Base-by-base conservation (phyloP, 208 protist genomes). In the Herpetomonas samuelpessoai region DNA sequence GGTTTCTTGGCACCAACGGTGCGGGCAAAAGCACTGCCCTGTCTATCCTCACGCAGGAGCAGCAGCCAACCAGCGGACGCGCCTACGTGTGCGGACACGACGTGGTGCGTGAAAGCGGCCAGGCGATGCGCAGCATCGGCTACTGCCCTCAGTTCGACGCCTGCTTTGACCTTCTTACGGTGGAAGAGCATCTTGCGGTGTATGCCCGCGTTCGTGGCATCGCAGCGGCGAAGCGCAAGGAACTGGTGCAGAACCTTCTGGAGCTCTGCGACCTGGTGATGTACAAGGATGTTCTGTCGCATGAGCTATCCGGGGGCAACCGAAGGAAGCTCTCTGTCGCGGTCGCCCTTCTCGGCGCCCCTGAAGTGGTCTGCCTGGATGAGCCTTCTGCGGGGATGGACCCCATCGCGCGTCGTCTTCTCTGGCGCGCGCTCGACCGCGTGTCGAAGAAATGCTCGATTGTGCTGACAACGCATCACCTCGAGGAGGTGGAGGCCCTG, bases 111-210 rank as follows among this genome's bases (percentile, higher is more conserved):
- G 50, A 89, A 18, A 70, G 72, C 25, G 19, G 48, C 3, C 59
- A 60, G 9, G 81, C 80, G 16, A 53, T 83, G 10, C 76, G 27
- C n/a, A 83, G 44, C 27, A 85, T 98, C 45, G 97, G 97, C 45
- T 95, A 98, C 50, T 98, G 97, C 76, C 95, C 95, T 22, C 97
- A 99, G 72, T 96, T 97, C 65, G 96, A 98, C 65, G 81, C 97
- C 28, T 74, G 95, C n/a, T 81, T 95, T 27, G 82, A 90, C 45
- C 74, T 97, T 26, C 71, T 98, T 9, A 98, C 93, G 21, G 79
- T 86, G 35, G 61, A 80, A 10, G 95, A 99, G 66, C 95, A 98
- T 74, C 69, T 99, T 0, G 26, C 48, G 19, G 76, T 98, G 0
- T 98, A 93, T 72, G 79, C 79, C 21, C 65, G 78, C n/a, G 49